Evolutionary conservation across 2,329 filamentous ascomycete species (phyloP).

Genomic region (Aspergillus persii): DNA sequence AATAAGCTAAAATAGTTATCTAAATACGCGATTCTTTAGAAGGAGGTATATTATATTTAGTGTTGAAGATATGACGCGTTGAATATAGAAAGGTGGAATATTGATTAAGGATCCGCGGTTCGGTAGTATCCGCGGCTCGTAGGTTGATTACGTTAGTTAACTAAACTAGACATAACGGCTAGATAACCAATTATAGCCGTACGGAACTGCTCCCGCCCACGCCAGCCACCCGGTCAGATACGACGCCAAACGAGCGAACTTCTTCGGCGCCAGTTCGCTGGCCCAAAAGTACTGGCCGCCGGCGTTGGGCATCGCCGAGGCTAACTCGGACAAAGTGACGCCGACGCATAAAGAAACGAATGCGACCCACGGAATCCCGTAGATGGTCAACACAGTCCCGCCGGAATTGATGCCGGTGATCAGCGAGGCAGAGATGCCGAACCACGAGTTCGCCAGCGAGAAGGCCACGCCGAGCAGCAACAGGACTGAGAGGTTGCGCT

Average conservation of each 20-base stretch:
- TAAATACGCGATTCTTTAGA: too few relatives aligned
- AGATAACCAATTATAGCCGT: too few relatives aligned
- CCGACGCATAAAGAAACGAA: constrained; percentile 47
- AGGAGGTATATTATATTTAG: too few relatives aligned
- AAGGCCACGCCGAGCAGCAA: constrained; percentile 51
- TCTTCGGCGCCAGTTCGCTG: constrained; percentile 46
- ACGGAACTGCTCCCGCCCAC: too few relatives aligned
- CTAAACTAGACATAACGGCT: too few relatives aligned
- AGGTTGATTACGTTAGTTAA: too few relatives aligned
- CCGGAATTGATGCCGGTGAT: constrained; percentile 52
- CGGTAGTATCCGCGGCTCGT: too few relatives aligned
- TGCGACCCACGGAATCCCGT: constrained; percentile 48
- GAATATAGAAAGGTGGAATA: too few relatives aligned
- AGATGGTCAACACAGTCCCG: constrained; percentile 49
- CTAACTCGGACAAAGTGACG: constrained; percentile 47
- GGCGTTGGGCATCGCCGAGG: constrained; percentile 50
- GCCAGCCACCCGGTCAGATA: constrained; percentile 53
- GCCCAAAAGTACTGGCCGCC: constrained; percentile 55
- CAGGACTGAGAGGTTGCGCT: constrained; percentile 48
- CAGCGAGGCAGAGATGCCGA: constrained; percentile 49
- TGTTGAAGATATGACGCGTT: too few relatives aligned
- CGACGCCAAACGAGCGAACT: constrained; percentile 45
- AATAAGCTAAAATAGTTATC: too few relatives aligned
- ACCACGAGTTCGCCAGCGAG: constrained; percentile 53
- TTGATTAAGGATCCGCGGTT: too few relatives aligned